Conservation (phyloP, 2,329 filamentous ascomycete genomes). For the Balansia obtecta region DNA sequence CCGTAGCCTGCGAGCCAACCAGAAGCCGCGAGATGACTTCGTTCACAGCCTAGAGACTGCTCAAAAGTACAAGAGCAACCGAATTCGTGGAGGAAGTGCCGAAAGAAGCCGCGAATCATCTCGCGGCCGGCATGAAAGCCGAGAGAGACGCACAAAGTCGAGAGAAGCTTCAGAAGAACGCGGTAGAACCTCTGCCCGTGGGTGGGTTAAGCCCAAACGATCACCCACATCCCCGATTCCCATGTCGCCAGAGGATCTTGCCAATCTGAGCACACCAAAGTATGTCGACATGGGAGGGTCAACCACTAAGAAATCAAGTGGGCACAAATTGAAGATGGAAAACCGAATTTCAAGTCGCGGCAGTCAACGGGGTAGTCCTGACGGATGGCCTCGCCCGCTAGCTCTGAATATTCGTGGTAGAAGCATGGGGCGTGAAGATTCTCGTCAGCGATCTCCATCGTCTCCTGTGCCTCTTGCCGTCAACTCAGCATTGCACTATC, state of each 20-base stretch:
- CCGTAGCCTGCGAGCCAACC: constrained; percentile 36
- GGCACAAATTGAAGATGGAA: constrained; percentile 17
- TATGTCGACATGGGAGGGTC: constrained; percentile 25
- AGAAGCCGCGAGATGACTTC: constrained; percentile 65
- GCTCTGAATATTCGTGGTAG: constrained; percentile 46
- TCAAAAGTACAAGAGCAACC: constrained; percentile 45
- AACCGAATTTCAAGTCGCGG: constrained; percentile 39
- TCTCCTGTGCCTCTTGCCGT: constrained; percentile 68
- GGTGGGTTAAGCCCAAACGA: constrained; percentile 62
- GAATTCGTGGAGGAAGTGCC: constrained; percentile 42
- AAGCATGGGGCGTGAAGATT: constrained; percentile 46
- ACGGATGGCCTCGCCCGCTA: constrained; percentile 26
- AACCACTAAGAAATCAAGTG: constrained; percentile 30
- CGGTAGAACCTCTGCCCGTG: constrained; percentile 52
- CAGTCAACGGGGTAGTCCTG: constrained; percentile 34
- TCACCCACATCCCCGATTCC: constrained; percentile 87
- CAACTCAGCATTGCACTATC: constrained; percentile 19
- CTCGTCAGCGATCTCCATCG: constrained; percentile 58
- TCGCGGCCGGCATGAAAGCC: constrained; percentile 33
- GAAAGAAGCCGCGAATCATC: constrained; percentile 31
- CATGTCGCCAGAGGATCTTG: constrained; percentile 83
- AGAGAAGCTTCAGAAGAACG: constrained; percentile 58
- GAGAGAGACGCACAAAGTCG: constrained; percentile 36
- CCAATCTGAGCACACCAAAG: constrained; percentile 43
- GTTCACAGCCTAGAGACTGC: constrained; percentile 78